Conservation (phyloP, 768 basidiomycete genomes). For the Tylopilus balloui region DNA sequence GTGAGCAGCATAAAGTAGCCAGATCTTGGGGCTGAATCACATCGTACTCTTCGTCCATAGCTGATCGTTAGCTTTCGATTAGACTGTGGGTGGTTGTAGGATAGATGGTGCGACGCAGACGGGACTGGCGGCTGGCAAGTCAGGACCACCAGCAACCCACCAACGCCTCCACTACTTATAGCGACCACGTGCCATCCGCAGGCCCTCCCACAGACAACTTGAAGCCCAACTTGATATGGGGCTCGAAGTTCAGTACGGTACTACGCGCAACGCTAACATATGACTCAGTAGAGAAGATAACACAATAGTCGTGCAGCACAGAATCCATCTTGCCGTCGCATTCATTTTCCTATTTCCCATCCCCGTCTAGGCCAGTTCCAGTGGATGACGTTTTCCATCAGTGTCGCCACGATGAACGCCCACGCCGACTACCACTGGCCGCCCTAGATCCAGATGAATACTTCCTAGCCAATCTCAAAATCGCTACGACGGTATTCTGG, state of each 20-base stretch:
- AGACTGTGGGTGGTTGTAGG: slow-evolving; percentile 10
- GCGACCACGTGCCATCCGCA: slow-evolving; percentile 24
- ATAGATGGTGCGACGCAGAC: slow-evolving; percentile 4
- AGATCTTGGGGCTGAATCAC: slow-evolving; percentile 40
- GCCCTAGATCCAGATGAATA: slow-evolving; percentile 20
- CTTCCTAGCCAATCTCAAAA: slow-evolving; percentile 25
- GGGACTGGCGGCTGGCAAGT: slow-evolving; percentile 15
- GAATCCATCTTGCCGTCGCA: neutral
- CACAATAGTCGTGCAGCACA: neutral
- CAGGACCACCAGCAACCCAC: slow-evolving; percentile 6
- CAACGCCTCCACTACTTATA: slow-evolving; percentile 26
- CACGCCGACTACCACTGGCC: slow-evolving; percentile 16
- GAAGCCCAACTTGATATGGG: slow-evolving; percentile 4
- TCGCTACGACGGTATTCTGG: slow-evolving; percentile 10
- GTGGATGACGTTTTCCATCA: slow-evolving; percentile 1
- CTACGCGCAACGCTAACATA: slow-evolving; percentile 7
- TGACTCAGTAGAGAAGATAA: slow-evolving; percentile 1
- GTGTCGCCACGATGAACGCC: slow-evolving; percentile 23
- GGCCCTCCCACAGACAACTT: slow-evolving; percentile 8
- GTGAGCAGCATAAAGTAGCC: slow-evolving; percentile 15
- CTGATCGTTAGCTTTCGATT: slow-evolving; percentile 20
- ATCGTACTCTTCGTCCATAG: slow-evolving; percentile 99
- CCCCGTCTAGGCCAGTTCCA: slow-evolving; percentile 12
- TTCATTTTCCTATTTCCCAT: slow-evolving; percentile 19
- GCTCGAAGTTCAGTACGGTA: neutral